phyloP scores from a whole-genome alignment of 495 filamentous ascomycete genomes.

The Aspergillus asperescens region DNA sequence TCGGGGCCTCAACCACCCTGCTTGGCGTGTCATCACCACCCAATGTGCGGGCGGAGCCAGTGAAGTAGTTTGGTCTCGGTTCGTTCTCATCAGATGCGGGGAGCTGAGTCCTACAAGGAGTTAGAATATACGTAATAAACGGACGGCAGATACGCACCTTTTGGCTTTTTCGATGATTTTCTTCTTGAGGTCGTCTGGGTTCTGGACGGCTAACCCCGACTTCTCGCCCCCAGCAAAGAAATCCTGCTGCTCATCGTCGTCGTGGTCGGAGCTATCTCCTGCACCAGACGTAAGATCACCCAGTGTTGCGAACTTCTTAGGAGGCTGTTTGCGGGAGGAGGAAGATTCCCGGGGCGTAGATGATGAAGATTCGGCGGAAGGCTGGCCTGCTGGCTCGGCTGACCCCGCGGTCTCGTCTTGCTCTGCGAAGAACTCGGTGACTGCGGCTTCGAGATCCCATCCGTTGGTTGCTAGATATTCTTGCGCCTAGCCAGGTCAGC shows the following conservation, averaged over 20 bases:
- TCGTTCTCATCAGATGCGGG: conserved; percentile 53
- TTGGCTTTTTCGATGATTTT: conserved; percentile 80
- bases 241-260: conserved; percentile 63
- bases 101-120: conserved; percentile 48
- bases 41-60: conserved; percentile 76
- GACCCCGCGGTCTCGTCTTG: conserved; percentile 52
- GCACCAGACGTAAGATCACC: conserved; percentile 46
- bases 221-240: conserved; percentile 96
- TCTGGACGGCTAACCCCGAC: conserved; percentile 90
- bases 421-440: conserved; percentile 63
- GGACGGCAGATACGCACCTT: conserved; percentile 48
- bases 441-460: conserved; percentile 67
- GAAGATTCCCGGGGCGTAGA: conserved; percentile 31
- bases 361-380: conserved; percentile 28
- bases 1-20: conserved; percentile 62
- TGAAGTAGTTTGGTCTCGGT: conserved; percentile 59
- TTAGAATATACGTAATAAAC: conserved; percentile 4
- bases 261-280: conserved; percentile 58
- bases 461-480: conserved; percentile 60
- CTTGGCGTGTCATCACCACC: conserved; percentile 86
- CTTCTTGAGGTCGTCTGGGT: conserved; percentile 68
- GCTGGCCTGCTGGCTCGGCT: conserved; percentile 32
- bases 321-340: conserved; percentile 25
- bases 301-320: conserved; percentile 53
- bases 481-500: conserved; percentile 44